These are phyloP conservation scores for Pseudogymnoascus sp. DNA, from an alignment of 2,329 filamentous ascomycete species.

Conservation along the genomic window DNA sequence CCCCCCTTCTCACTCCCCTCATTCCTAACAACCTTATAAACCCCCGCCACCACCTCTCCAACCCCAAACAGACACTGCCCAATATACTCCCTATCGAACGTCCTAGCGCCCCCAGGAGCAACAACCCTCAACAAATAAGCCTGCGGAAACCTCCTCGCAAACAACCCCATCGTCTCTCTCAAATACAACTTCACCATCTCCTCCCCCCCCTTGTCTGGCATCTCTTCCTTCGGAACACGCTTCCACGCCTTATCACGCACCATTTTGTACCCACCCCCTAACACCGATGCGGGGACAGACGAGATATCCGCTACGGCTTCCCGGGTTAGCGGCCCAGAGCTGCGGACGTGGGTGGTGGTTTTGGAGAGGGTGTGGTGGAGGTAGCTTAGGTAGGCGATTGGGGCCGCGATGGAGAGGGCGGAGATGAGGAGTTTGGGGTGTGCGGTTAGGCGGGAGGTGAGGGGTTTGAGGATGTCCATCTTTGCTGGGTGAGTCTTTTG, in stretches of 20 bases:
- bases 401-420: not conserved
- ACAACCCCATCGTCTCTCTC: conserved; percentile 8
- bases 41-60: not conserved
- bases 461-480: not conserved
- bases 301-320: not conserved
- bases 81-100: conserved; percentile 2
- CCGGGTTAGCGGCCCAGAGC: not conserved
- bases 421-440: not conserved
- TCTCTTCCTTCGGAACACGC: not conserved
- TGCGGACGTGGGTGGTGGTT: not conserved
- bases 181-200: conserved; percentile 8
- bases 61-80: not conserved
- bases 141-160: conserved; percentile 2
- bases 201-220: not conserved
- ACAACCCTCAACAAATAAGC: conserved; percentile 8
- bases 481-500: not conserved
- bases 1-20: not conserved
- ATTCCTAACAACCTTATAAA: not conserved
- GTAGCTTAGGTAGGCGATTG: not conserved
- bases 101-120: not conserved
- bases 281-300: not conserved
- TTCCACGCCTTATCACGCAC: not conserved
- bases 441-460: not conserved
- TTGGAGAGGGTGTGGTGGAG: not conserved
- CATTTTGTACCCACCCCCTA: not conserved